phyloP scores from a whole-genome alignment of 1,284 basidiomycete genomes.

The Sanghuangporus sanghuang region DNA sequence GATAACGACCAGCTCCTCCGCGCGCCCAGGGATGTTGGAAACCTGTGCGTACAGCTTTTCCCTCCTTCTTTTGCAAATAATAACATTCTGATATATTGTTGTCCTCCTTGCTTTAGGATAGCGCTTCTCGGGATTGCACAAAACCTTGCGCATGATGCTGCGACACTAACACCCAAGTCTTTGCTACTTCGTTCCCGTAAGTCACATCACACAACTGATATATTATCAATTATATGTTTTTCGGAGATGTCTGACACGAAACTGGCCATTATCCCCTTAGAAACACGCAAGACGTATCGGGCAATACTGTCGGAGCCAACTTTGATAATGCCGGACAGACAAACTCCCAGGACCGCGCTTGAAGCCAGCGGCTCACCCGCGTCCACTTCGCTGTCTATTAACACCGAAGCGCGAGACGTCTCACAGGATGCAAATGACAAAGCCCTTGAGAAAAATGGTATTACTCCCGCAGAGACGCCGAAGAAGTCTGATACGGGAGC shows the following conservation, averaged over 20 bases:
- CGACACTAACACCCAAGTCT: constrained; percentile 57
- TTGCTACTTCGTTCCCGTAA: constrained; percentile 67
- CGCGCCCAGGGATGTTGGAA: constrained; percentile 64
- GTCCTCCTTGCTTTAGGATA: constrained; percentile 36
- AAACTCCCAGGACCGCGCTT: not conserved
- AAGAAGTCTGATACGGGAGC: not conserved
- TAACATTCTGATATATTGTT: not conserved
- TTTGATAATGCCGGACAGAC: constrained; percentile 44
- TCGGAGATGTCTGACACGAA: not conserved
- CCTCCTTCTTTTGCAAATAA: not conserved
- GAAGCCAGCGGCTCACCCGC: not conserved
- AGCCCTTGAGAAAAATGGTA: not conserved
- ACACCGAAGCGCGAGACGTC: not conserved
- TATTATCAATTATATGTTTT: not conserved
- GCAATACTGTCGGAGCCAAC: constrained; percentile 69
- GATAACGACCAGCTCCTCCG: constrained; percentile 53
- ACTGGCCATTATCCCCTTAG: constrained; percentile 25
- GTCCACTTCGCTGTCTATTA: not conserved
- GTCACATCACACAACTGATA: constrained; percentile 26
- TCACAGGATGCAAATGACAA: not conserved
- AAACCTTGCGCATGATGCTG: constrained; percentile 57
- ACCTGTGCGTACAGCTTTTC: constrained; percentile 48
- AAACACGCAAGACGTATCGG: constrained; percentile 56
- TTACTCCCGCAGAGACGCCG: not conserved
- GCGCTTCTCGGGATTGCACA: constrained; percentile 62